These are phyloP conservation scores for Penicillium sp. DNA, from an alignment of 2,329 filamentous ascomycete species.

Conservation along the genomic window DNA sequence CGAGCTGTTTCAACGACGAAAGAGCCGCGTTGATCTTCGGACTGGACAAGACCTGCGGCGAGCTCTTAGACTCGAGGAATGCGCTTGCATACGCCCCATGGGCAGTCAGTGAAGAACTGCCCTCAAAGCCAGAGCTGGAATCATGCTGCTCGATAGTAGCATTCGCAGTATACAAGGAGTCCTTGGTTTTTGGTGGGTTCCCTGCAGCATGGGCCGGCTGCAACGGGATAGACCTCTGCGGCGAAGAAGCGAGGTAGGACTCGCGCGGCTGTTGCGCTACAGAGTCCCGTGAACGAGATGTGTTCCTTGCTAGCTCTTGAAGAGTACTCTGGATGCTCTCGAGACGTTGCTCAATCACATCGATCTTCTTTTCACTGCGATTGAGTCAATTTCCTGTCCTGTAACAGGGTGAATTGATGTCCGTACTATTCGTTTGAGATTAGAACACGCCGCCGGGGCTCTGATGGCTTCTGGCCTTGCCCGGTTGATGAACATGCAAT, in stretches of 20 bases:
- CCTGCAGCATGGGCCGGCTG: conserved; percentile 7
- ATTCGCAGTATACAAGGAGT: conserved; percentile 20
- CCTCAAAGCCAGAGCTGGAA: conserved; percentile 42
- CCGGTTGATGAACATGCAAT: conserved; percentile 39
- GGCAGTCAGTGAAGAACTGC: conserved; percentile 48
- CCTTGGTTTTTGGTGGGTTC: conserved; percentile 6
- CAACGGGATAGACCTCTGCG: conserved; percentile 1
- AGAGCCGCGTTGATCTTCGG: conserved; percentile 41
- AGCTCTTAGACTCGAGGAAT: conserved; percentile 42
- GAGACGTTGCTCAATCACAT: conserved; percentile 50
- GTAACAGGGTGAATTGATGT: neutral
- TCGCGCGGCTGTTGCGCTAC: neutral
- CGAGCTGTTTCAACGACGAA: conserved; percentile 39
- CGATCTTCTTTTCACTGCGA: conserved; percentile 51
- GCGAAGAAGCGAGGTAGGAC: conserved; percentile 12
- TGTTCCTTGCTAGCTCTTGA: conserved; percentile 20
- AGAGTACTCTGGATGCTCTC: conserved; percentile 46
- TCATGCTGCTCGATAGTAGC: conserved; percentile 30
- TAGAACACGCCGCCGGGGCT: conserved; percentile 40
- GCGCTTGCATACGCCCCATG: conserved; percentile 48
- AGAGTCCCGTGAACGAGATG: conserved; percentile 7
- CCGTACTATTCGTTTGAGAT: conserved; percentile 44
- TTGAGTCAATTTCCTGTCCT: neutral
- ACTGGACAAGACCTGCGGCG: conserved; percentile 33
- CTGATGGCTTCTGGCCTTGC: conserved; percentile 33